phyloP scores from a whole-genome alignment of 441 rosid genomes.

The Mallotus repandus region DNA sequence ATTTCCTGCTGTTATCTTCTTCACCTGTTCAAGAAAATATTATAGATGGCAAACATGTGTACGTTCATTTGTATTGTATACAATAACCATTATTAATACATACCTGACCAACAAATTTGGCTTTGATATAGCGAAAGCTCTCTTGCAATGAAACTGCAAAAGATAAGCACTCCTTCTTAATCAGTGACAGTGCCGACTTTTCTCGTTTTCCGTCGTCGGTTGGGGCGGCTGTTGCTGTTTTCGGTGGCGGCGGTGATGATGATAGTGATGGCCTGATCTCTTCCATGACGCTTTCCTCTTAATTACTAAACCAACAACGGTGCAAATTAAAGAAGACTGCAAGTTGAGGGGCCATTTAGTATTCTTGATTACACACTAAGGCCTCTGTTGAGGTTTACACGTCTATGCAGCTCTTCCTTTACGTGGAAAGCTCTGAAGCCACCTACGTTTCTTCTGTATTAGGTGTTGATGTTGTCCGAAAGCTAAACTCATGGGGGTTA shows the following conservation, averaged over 20 bases:
- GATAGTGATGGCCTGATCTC: slow-evolving; percentile 22
- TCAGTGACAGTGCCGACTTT: slow-evolving; percentile 28
- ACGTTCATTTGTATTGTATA: too few species aligned
- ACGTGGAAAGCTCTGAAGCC: slow-evolving; percentile 9
- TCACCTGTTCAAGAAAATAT: slow-evolving; percentile 30
- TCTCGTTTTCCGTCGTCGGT: slow-evolving; percentile 19
- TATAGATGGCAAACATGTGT: not conserved
- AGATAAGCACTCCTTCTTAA: slow-evolving; percentile 38
- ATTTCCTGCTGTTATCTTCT: slow-evolving; percentile 48
- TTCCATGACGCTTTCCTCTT: slow-evolving; percentile 18
- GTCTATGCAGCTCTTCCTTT: not conserved
- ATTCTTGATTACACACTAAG: too few species aligned
- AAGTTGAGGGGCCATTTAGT: not conserved
- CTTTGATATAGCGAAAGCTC: slow-evolving; percentile 43
- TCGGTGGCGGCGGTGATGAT: slow-evolving; percentile 7
- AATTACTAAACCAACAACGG: not conserved
- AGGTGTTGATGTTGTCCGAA: too few species aligned
- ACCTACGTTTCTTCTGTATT: slow-evolving; percentile 2
- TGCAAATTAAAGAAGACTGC: not conserved
- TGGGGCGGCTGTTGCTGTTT: not conserved
- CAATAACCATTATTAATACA: not conserved
- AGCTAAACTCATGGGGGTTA: not conserved
- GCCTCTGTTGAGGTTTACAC: slow-evolving; percentile 2
- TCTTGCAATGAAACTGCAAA: slow-evolving; percentile 45
- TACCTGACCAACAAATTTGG: slow-evolving; percentile 48